Evolutionary conservation across 441 rosid genomes (phyloP), one percentile per base, ranked within the genome.

Genomic region (Mallotus repandus): DNA sequence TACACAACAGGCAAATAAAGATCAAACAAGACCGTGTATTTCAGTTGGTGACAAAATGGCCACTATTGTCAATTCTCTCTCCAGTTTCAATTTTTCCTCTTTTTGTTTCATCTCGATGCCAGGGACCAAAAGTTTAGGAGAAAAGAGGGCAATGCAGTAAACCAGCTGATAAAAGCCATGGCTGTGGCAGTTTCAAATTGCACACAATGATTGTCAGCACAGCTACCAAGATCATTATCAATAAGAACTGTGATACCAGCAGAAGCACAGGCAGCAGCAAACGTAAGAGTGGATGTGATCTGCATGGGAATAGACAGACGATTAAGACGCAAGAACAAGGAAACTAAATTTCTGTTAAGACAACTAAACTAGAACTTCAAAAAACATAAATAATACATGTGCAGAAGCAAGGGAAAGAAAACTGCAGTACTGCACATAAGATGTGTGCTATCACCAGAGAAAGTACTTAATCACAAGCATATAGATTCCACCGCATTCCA

Each of bases 241-340:
- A 89, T 91, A 56, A 91, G 96, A 69, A 91, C 93, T n/a, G 96
- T 91, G 74, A 91, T 91, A 73, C 93, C 96, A 0, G 96, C 92
- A 38, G 96, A 84, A n/a, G 93, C 91, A 78, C 93, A 91, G 57
- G 93, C 96, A 48, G 96, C 96, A 8, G 96, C 92, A 76, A 87
- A 91, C 18, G 79, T 83, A 59, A 91, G 87, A 13, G 91, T 89
- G 65, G 96, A 91, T 55, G 89, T 85, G 71, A 91, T 83, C 96
- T 91, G 89, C 86, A 81, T 18, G 56, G 60, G 10, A 61, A 58
- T 21, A n/a, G 9, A 41, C 50, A 69, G 68, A 54, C 15, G 25
- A 54, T 65, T 60, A 49, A 64, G 8, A 29, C 55, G 60, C 38
- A 71, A 60, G 9, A 29, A 61, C 63, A 32, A 48, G 56, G 64